Evolutionary conservation across 2,329 filamentous ascomycete genomes (phyloP), one percentile per base, ranked within the genome.

Genomic region (Hypoxylon sp.): DNA sequence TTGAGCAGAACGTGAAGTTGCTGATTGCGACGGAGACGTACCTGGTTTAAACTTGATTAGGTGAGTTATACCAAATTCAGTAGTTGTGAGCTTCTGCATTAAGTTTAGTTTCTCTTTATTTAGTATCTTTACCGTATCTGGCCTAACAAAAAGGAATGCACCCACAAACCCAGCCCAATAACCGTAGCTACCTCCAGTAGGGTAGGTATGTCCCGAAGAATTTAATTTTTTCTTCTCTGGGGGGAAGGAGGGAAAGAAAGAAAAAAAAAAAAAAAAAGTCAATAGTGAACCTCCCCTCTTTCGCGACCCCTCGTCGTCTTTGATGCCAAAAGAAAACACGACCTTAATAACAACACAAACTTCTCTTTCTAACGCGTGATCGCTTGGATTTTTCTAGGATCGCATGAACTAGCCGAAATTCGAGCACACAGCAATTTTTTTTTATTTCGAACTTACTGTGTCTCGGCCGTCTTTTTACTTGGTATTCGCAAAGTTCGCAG

Each of bases 281-380:
- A 24, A 55, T 55, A 56, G 31, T 1, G 31, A 55, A 55, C 56
- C 59, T 65, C 69, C 70, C 67, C 65, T 68, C 68, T 70, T 70
- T 68, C 67, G 70, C 70, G 65, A 72, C 67, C 70, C 63, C 64
- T 67, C 68, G 65, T 35, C 62, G 39, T 50, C 53, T 53, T 68
- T 66, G 33, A 65, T 66, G 52, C 67, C 64, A 63, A 64, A 64
- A 65, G 50, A 53, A 63, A 66, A 68, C 47, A 72, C 29, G 55
- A 65, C 52, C 39, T 60, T 31, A 65, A 57, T 54, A 31, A 63
- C 58, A 62, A 65, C 53, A 26, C 44, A 50, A 9, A 55, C 17
- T 29, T 19, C 17, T 35, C 10, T 35, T 42, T 61, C 11, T 26
- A 35, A 55, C 42, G 19, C 31, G 57, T 57, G 33, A 33, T 13